A percentile compares a stretch with the other conserved stretches of the same genome.
phyloP scores from a whole-genome alignment of 2,329 filamentous ascomycete genomes.

The Scedosporium minutisporum region DNA sequence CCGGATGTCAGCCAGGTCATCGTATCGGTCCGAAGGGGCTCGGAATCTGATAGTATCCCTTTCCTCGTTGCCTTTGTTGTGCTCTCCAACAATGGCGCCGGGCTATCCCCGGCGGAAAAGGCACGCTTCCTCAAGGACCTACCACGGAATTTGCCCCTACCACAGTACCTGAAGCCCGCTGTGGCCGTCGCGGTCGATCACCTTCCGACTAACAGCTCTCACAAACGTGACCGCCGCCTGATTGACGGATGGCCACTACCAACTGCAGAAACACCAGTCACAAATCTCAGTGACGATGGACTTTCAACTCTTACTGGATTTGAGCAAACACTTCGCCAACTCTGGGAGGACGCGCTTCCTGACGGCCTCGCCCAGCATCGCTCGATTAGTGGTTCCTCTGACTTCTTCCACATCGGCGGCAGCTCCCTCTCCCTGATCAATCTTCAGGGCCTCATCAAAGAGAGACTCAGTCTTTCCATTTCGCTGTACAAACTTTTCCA shows the following conservation, averaged over 20 bases:
- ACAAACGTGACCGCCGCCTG: conserved; percentile 21
- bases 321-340: conserved; percentile 6
- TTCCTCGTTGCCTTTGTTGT: not conserved
- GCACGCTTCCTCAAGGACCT: conserved; percentile 9
- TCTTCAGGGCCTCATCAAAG: conserved; percentile 24
- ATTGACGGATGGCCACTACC: conserved; percentile 15
- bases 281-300: not conserved
- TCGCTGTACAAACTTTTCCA: conserved; percentile 27
- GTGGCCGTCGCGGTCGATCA: conserved; percentile 15
- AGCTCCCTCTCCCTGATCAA: conserved; percentile 29
- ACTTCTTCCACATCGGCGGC: conserved; percentile 34
- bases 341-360: conserved; percentile 13
- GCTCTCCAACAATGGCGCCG: not conserved
- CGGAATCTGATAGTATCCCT: not conserved
- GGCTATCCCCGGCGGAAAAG: conserved; percentile 7
- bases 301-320: not conserved
- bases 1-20: conserved; percentile 14
- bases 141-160: conserved; percentile 15
- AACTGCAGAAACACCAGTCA: not conserved
- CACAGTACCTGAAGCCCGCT: conserved; percentile 24
- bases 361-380: conserved; percentile 10
- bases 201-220: conserved; percentile 19
- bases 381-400: conserved; percentile 15
- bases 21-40: conserved; percentile 11
- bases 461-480: conserved; percentile 20